Conservation (phyloP, 768 basidiomycete genomes). For the Arthromyces matolae region DNA sequence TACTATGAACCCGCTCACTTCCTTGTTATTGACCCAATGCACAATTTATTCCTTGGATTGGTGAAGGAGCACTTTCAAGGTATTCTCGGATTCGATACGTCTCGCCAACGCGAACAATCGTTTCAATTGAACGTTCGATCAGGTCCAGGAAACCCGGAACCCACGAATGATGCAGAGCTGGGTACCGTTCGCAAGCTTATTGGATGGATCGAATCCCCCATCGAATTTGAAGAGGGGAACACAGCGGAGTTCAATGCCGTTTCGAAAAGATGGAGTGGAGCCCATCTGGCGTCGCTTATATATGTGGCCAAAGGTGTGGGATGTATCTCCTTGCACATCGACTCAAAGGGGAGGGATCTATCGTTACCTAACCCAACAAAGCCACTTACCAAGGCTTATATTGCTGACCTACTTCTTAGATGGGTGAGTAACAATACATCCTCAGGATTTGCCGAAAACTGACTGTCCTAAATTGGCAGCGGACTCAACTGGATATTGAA, state of each 20-base stretch:
- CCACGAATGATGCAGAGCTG: slow-evolving; percentile 34
- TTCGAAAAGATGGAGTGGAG: background rate
- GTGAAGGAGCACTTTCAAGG: slow-evolving; percentile 19
- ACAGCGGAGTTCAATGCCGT: background rate
- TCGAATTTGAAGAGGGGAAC: background rate
- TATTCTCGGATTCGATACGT: slow-evolving; percentile 16
- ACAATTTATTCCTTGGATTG: slow-evolving; percentile 21
- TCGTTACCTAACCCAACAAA: background rate
- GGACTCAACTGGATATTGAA: background rate
- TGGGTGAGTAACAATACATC: too few relatives aligned
- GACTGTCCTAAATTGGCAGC: too few relatives aligned
- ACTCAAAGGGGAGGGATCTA: background rate
- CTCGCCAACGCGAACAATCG: too few relatives aligned
- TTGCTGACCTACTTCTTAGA: background rate
- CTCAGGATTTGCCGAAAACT: too few relatives aligned
- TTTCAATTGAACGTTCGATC: too few relatives aligned
- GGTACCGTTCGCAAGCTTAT: slow-evolving; percentile 10
- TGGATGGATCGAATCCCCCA: background rate
- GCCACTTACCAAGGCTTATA: background rate
- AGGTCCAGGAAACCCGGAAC: slow-evolving; percentile 33
- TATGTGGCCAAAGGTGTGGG: background rate
- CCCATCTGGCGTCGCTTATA: background rate
- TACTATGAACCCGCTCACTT: slow-evolving; percentile 27
- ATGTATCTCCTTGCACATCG: background rate
- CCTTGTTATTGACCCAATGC: slow-evolving; percentile 30